These are phyloP conservation scores for Phoma sp. DNA, from an alignment of 2,329 filamentous ascomycete species.

Conservation along the genomic window DNA sequence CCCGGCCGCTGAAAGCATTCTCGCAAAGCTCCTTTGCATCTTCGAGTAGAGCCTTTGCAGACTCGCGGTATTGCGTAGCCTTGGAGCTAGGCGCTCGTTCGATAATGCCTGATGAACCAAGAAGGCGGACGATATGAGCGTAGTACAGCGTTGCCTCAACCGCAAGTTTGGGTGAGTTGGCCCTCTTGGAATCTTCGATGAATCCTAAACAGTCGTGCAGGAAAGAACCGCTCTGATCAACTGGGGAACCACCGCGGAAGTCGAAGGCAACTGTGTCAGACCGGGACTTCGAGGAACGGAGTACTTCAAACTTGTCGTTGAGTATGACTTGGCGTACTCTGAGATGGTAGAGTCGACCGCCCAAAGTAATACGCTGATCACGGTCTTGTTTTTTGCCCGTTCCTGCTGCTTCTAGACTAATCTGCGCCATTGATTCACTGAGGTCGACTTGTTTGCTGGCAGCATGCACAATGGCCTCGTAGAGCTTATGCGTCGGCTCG, in stretches of 20 bases:
- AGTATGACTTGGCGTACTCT: slow-evolving; percentile 37
- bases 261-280: neutral
- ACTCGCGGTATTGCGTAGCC: slow-evolving; percentile 20
- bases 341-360: slow-evolving; percentile 37
- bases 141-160: slow-evolving; percentile 48
- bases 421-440: slow-evolving; percentile 21
- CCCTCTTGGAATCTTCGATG: slow-evolving; percentile 35
- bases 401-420: slow-evolving; percentile 25
- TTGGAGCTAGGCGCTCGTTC: slow-evolving; percentile 11
- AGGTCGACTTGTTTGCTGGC: slow-evolving; percentile 19
- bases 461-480: slow-evolving; percentile 44
- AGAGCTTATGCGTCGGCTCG: slow-evolving; percentile 49
- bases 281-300: neutral
- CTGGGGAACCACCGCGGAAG: slow-evolving; percentile 19
- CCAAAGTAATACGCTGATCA: slow-evolving; percentile 41
- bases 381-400: slow-evolving; percentile 23
- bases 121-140: slow-evolving; percentile 36
- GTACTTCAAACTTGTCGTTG: slow-evolving; percentile 40
- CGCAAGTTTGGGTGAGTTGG: slow-evolving; percentile 48
- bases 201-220: slow-evolving; percentile 38
- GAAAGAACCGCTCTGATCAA: slow-evolving; percentile 20
- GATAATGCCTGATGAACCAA: slow-evolving; percentile 24
- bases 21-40: slow-evolving; percentile 43
- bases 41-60: slow-evolving; percentile 35
- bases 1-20: slow-evolving; percentile 38